These are phyloP conservation scores for Aspergillus alliaceus DNA, from an alignment of 2,329 filamentous ascomycete genomes.

Conservation along the genomic window DNA sequence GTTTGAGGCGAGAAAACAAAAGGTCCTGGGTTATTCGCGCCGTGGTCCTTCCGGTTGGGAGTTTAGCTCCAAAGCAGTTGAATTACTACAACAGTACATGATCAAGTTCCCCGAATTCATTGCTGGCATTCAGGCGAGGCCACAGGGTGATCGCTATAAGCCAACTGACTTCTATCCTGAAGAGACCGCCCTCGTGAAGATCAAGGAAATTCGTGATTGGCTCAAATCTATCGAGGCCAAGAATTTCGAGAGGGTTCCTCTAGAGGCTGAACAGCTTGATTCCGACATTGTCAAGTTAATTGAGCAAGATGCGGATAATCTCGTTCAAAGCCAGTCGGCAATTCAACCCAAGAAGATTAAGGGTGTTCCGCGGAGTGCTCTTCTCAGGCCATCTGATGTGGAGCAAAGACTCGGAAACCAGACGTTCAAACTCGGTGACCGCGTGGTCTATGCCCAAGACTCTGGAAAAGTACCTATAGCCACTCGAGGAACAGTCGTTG, in stretches of 20 bases:
- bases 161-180: constrained; percentile 85
- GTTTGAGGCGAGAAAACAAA: constrained; percentile 92
- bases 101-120: constrained; percentile 93
- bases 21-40: constrained; percentile 92
- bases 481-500: constrained; percentile 88
- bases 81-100: constrained; percentile 85
- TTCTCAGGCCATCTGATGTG: constrained; percentile 93
- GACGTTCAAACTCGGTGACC: constrained; percentile 79
- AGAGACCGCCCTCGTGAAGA: constrained; percentile 69
- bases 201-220: constrained; percentile 94
- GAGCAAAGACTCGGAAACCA: constrained; percentile 89
- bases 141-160: constrained; percentile 77
- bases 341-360: constrained; percentile 68
- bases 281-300: constrained; percentile 82
- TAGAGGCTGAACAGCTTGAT: constrained; percentile 95
- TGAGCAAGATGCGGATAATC: constrained; percentile 70
- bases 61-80: constrained; percentile 81
- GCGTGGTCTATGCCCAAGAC: constrained; percentile 88
- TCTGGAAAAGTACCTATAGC: constrained; percentile 94
- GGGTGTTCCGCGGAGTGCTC: constrained; percentile 78
- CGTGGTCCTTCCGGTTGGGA: constrained; percentile 89
- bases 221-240: constrained; percentile 88
- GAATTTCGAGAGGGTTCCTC: constrained; percentile 90
- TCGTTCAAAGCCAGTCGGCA: constrained; percentile 53
- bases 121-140: constrained; percentile 79